Evolutionary conservation across 2,329 filamentous ascomycete genomes (phyloP), one percentile per base, ranked within the genome.

Genomic region (Elsinoe arachidis): DNA sequence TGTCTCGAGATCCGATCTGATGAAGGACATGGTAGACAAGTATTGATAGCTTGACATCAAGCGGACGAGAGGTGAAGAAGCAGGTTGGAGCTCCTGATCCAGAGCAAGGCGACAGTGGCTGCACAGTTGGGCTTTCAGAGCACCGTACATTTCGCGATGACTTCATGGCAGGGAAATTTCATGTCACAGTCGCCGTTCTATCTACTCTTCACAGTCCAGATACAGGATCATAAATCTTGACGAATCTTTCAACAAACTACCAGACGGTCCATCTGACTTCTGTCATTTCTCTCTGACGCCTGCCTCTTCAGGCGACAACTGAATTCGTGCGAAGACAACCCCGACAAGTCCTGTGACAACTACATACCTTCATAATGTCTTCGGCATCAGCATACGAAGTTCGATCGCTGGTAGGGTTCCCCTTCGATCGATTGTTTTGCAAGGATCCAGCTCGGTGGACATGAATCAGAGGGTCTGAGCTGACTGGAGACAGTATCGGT

Each of bases 401-500:
- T 15, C 61, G 61, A 37, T 62, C 61, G n/a, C 56, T 62, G 58
- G 61, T 62, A 62, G 19, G 59, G 6, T 12, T 12, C 21, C 21
- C 19, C 21, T 23, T 43, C 39, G n/a, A 19, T 15, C 9, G 7
- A 3, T 15, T 19, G 21, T 54, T n/a, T 19, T 5, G 35, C 35
- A 10, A 4, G 9, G 26, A 9, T 9, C 26, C 26, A 26, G 23
- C 26, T 9, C 7, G 4, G 26, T 30, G 7, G 26, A 30, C 26
- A 30, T 30, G 9, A 30, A 7, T 30, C 26, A 7, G 26, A 30
- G 3, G 26, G 9, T 7, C 5, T 30, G 26, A 7, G 47, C 52
- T 54, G 53, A 52, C 30, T 49, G 2, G 21, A 5, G 19, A 54
- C 62, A 96, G 91, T 97, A 96, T 75, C 91, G 93, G 64, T 92